Evolutionary conservation across 805 yeast species (phyloP), one percentile per base, ranked within the genome.

Genomic region (Barnettozyma botsteinii): DNA sequence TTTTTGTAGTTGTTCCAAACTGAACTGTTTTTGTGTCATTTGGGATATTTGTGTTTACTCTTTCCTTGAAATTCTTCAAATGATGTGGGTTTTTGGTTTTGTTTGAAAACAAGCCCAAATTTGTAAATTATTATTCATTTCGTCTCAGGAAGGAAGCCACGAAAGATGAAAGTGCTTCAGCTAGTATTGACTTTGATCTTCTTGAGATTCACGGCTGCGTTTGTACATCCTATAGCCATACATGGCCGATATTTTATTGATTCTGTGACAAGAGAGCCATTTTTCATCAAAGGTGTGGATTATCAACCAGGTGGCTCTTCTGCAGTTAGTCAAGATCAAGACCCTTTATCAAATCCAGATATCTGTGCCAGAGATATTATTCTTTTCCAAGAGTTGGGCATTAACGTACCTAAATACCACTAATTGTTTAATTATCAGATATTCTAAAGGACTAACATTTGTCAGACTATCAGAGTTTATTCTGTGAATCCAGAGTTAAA

Each of bases 271-370:
- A 69, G 75, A 25, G 79, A 80, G 45, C 89, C 89, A 8, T 89
- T 91, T 56, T 80, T 71, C 51, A 72, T 89, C 27, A 81, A 76
- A 60, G 98, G 98, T 15, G 84, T 91, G 1, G 98, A 91, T 60
- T 89, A 89, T 57, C 97, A 91, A 56, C 97, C 97, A 0, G 97
- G 97, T 9, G 98, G 97, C 0, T 81, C 95, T 0, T 80, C 95
- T 0, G 89, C 80, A 0, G 79, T 79, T 19, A 66, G 66, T n/a
- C 61, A 53, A 4, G 45, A 53, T 7, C 57, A 51, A 9, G 98
- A 91, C 56, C 96, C 96, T 0, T 67, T 91, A 31, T 81, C 95
- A 2, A 81, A 86, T 52, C 71, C 79, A 4, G 63, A 71, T 11
- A 54, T 61, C 15, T 91, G 98, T 65, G 82, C 89, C 5, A 73